Evolutionary conservation across 331 rosid genomes (phyloP).

Genomic region (Rhamnella rubrinervis): DNA sequence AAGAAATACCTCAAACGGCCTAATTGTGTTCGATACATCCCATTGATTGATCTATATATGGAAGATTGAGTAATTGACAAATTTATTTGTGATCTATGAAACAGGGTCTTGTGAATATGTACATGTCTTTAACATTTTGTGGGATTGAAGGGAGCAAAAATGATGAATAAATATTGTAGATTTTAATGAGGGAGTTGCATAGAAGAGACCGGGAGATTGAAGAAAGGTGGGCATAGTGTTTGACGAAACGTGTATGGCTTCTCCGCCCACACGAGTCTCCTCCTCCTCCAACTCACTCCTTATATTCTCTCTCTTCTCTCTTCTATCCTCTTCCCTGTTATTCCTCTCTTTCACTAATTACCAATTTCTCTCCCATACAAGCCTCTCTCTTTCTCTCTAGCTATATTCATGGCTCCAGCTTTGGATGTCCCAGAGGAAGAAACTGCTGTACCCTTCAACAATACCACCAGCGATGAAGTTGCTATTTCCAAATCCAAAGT

Average conservation of each 20-base stretch:
- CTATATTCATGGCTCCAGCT: constrained; percentile 62
- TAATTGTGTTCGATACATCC: too few relatives aligned
- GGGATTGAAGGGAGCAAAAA: too few relatives aligned
- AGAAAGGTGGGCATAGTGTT: constrained; percentile 43
- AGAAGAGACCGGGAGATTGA: constrained; percentile 54
- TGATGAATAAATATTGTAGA: too few relatives aligned
- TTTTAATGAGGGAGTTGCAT: background rate
- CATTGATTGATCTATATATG: too few relatives aligned
- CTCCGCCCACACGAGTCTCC: constrained; percentile 50
- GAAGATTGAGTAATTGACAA: too few relatives aligned
- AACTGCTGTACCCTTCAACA: constrained; percentile 21
- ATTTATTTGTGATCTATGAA: too few relatives aligned
- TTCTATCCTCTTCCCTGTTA: background rate
- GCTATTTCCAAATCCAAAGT: constrained; percentile 52
- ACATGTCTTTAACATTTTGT: too few relatives aligned
- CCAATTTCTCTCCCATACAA: background rate
- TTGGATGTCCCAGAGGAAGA: constrained; percentile 19
- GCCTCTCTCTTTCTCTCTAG: constrained; percentile 1
- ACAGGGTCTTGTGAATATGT: too few relatives aligned
- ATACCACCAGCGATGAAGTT: constrained; percentile 19
- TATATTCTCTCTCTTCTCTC: constrained; percentile 9
- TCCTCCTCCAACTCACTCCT: background rate
- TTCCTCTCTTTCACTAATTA: constrained; percentile 12
- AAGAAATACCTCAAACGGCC: too few relatives aligned
- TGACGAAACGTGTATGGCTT: constrained; percentile 60